Evolutionary conservation across 306 rosid genomes (phyloP).

Genomic region (Inga leiocalycina): DNA sequence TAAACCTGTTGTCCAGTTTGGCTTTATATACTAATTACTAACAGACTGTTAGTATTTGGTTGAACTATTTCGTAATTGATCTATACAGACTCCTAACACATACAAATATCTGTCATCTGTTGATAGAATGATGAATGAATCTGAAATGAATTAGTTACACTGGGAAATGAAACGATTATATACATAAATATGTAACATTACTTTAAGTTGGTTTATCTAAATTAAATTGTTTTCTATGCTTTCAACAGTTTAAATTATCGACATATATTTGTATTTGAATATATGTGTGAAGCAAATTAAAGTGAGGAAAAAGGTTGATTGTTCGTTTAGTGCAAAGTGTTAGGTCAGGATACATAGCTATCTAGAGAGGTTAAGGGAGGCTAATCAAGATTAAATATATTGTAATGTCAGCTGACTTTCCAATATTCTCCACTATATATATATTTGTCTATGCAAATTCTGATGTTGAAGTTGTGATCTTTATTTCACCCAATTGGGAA

Average conservation of each 20-base stretch:
- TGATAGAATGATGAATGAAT: background rate
- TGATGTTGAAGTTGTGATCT: slow-evolving; percentile 28
- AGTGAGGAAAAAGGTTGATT: background rate
- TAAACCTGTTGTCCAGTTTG: background rate
- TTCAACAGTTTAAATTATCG: background rate
- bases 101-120: background rate
- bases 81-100: background rate
- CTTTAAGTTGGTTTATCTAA: background rate
- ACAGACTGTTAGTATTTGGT: background rate
- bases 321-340: background rate
- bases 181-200: background rate
- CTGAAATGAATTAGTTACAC: background rate
- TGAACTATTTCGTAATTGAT: background rate
- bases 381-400: slow-evolving; percentile 31
- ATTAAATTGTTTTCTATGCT: background rate
- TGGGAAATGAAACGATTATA: background rate
- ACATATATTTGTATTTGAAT: background rate
- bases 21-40: background rate
- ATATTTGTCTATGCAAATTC: slow-evolving; percentile 11
- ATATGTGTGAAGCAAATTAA: background rate
- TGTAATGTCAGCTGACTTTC: slow-evolving; percentile 30
- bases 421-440: slow-evolving; percentile 44
- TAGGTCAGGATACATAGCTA: slow-evolving; percentile 22
- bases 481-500: slow-evolving; percentile 25
- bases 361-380: slow-evolving; percentile 38